phyloP scores from a whole-genome alignment of 352 stramenopile species.

The Phytophthora sansomeana region DNA sequence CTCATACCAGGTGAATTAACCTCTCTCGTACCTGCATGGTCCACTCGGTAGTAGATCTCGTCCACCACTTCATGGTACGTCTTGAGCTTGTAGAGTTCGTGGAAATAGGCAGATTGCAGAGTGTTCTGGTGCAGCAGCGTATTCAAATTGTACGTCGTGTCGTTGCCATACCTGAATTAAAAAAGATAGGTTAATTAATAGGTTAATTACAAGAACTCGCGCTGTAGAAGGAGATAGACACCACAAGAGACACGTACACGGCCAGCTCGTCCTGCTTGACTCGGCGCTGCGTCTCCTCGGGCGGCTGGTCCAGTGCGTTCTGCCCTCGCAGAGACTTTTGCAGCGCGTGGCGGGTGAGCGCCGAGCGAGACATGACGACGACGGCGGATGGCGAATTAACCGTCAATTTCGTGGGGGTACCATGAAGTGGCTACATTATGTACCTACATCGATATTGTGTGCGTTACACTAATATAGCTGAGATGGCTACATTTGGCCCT shows the following conservation, averaged over 20 bases:
- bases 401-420: too few relatives aligned
- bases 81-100: slow-evolving; percentile 92
- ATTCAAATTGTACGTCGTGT: slow-evolving; percentile 97
- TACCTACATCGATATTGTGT: neutral
- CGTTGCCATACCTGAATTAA: slow-evolving; percentile 77
- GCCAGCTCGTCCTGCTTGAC: slow-evolving; percentile 83
- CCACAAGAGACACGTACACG: slow-evolving; percentile 57
- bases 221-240: neutral
- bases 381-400: neutral
- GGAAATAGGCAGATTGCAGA: slow-evolving; percentile 95
- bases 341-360: slow-evolving; percentile 68
- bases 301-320: slow-evolving; percentile 32
- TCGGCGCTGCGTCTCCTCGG: slow-evolving; percentile 57
- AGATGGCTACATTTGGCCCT: slow-evolving; percentile 1
- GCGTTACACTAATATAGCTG: neutral
- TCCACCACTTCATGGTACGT: slow-evolving; percentile 98
- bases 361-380: slow-evolving; percentile 76
- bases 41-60: slow-evolving; percentile 92
- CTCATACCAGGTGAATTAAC: neutral
- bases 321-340: slow-evolving; percentile 66
- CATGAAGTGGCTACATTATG: neutral
- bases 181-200: slow-evolving; percentile 8
- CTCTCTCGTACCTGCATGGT: slow-evolving; percentile 67
- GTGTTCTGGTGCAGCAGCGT: slow-evolving; percentile 96
- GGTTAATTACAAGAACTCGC: slow-evolving; percentile 13